phyloP scores from a whole-genome alignment of 129 eudicot genomes.

The Lactuca sativa region DNA sequence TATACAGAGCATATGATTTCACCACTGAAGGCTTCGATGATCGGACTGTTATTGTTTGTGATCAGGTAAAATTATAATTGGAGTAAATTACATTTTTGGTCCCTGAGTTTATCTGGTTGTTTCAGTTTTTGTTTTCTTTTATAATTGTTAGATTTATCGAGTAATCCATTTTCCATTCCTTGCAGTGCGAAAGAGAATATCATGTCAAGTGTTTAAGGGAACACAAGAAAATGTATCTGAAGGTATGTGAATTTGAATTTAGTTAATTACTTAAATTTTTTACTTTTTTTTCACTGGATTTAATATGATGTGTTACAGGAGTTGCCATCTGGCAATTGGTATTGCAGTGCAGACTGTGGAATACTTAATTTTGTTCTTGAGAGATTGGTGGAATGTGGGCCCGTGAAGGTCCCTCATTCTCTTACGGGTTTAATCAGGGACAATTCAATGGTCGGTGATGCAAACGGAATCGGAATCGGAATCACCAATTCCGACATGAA shows the following conservation, averaged over 20 bases:
- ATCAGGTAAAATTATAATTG: constrained; percentile 53
- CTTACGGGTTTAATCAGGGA: background rate
- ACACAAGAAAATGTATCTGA: background rate
- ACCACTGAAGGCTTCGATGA: constrained; percentile 65
- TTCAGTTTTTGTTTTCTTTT: no score
- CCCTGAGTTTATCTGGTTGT: background rate
- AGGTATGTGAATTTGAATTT: background rate
- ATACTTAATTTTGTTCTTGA: background rate
- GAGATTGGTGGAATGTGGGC: background rate
- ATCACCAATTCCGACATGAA: constrained; percentile 32
- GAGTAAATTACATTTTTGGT: background rate
- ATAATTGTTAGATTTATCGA: background rate
- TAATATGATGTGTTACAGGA: background rate
- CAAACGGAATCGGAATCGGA: background rate
- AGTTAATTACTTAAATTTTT: no score
- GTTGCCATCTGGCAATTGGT: background rate
- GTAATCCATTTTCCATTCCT: background rate
- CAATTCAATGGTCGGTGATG: background rate
- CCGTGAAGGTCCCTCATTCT: background rate
- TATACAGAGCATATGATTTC: constrained; percentile 60
- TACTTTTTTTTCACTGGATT: background rate
- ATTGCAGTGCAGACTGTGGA: background rate
- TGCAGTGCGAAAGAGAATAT: background rate
- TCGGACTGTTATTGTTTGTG: constrained; percentile 75
- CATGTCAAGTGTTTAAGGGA: background rate